Percentiles rank a stretch among this genome's conserved stretches.
Evolutionary conservation across 1,284 basidiomycete genomes (phyloP).

Genomic region (Pseudozyma sp.): DNA sequence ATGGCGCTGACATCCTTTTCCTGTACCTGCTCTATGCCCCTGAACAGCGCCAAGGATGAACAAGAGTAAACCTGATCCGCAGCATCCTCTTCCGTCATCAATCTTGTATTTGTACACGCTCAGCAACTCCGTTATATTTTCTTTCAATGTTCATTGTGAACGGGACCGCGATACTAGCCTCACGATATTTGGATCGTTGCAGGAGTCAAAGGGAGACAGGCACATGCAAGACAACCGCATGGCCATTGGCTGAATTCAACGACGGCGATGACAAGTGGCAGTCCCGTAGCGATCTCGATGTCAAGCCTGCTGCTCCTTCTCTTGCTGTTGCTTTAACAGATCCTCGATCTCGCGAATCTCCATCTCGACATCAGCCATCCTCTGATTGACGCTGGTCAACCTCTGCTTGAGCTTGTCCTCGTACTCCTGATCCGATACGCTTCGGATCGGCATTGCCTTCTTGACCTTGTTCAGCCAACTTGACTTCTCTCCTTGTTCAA

Average conservation of each 20-base stretch:
- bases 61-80: neutral
- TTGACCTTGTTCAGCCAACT: constrained; percentile 30
- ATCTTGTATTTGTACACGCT: constrained; percentile 28
- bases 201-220: too few relatives aligned
- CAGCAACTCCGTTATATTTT: neutral
- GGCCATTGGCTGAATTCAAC: too few relatives aligned
- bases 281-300: too few relatives aligned
- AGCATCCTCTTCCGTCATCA: neutral
- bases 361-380: constrained; percentile 36
- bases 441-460: constrained; percentile 37
- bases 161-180: too few relatives aligned
- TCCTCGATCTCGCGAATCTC: constrained; percentile 46
- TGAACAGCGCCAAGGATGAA: constrained; percentile 15
- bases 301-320: neutral
- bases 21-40: too few relatives aligned
- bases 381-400: constrained; percentile 33
- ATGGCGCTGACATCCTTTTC: too few relatives aligned
- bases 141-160: neutral
- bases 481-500: constrained; percentile 1
- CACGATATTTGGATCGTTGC: too few relatives aligned
- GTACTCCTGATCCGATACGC: constrained; percentile 54
- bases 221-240: too few relatives aligned
- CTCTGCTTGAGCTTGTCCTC: constrained; percentile 39
- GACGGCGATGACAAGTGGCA: too few relatives aligned
- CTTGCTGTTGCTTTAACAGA: constrained; percentile 17